Percentiles rank a stretch among this genome's conserved stretches.
These are phyloP conservation scores for Paramarasmius palmivorus DNA, from an alignment of 1,284 basidiomycete species.

Conservation along the genomic window DNA sequence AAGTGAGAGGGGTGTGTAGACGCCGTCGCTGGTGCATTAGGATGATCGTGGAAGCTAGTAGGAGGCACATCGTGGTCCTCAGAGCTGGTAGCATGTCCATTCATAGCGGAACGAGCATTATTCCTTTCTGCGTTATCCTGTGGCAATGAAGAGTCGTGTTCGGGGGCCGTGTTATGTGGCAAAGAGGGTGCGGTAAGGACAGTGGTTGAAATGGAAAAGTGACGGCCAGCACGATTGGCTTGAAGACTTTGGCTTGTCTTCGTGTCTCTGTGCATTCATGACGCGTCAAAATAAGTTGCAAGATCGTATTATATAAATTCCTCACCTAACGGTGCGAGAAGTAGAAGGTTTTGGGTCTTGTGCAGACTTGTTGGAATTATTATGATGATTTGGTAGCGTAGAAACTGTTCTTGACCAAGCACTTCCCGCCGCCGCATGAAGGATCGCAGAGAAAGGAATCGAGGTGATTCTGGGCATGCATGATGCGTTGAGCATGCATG, in stretches of 20 bases:
- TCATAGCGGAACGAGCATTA: too few relatives aligned
- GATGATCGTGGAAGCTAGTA: too few relatives aligned
- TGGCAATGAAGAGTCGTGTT: too few relatives aligned
- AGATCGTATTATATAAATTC: background rate
- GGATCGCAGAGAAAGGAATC: slow-evolving; percentile 39
- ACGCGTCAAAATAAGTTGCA: background rate
- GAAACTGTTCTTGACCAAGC: slow-evolving; percentile 40
- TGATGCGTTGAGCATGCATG: slow-evolving; percentile 63
- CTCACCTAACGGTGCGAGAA: background rate
- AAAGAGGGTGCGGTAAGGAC: too few relatives aligned
- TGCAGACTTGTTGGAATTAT: background rate
- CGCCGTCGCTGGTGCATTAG: background rate
- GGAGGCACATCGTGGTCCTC: too few relatives aligned
- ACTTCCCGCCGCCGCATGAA: slow-evolving; percentile 51
- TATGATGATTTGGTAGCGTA: background rate
- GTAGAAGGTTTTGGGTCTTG: background rate
- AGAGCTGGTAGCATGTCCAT: too few relatives aligned
- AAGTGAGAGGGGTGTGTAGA: background rate
- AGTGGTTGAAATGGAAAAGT: too few relatives aligned
- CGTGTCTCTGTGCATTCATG: background rate
- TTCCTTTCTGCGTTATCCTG: too few relatives aligned
- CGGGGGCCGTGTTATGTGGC: too few relatives aligned
- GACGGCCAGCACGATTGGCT: background rate
- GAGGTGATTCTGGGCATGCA: slow-evolving; percentile 42
- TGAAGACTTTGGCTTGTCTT: background rate